Percentiles rank a stretch among this genome's conserved stretches.
These are phyloP conservation scores for Cardiospermum halicacabum DNA, from an alignment of 345 rosid species.

Conservation along the genomic window DNA sequence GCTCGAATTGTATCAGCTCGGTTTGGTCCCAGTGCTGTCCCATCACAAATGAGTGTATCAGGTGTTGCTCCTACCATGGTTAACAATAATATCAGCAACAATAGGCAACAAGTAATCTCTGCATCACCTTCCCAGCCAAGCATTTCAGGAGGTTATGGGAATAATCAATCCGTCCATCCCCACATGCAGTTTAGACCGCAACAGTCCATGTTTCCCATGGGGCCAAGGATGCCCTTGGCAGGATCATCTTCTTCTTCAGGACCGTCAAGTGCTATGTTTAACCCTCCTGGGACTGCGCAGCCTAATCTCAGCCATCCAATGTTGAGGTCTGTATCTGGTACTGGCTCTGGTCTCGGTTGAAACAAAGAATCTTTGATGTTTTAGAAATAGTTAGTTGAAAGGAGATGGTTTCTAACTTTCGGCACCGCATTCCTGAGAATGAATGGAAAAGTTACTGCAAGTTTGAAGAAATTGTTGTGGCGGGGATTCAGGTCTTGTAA, in stretches of 20 bases:
- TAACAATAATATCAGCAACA: constrained; percentile 43
- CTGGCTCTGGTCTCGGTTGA: constrained; percentile 64
- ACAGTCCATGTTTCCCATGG: constrained; percentile 59
- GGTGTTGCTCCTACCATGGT: constrained; percentile 50
- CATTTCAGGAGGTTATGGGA: constrained; percentile 52
- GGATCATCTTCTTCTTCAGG: constrained; percentile 55
- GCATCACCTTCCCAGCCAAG: constrained; percentile 60
- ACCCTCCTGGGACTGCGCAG: constrained; percentile 43
- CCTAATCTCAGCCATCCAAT: constrained; percentile 54
- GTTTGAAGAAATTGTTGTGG: constrained; percentile 6
- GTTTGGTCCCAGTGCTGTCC: constrained; percentile 47
- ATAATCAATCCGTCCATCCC: constrained; percentile 55
- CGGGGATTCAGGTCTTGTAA: constrained; percentile 30
- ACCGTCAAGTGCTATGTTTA: constrained; percentile 51
- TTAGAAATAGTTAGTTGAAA: constrained; percentile 2
- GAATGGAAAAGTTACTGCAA: neutral
- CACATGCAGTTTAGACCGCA: constrained; percentile 82
- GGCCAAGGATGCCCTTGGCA: constrained; percentile 67
- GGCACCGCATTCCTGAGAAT: constrained; percentile 9
- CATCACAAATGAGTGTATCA: constrained; percentile 44
- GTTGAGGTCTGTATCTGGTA: constrained; percentile 60
- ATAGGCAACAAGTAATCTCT: constrained; percentile 48
- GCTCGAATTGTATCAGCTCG: constrained; percentile 58
- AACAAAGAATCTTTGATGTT: neutral
- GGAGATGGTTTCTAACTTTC: constrained; percentile 12